Evolutionary conservation across 768 basidiomycete genomes (phyloP).

Genomic region (Xanthoconium stramineum): DNA sequence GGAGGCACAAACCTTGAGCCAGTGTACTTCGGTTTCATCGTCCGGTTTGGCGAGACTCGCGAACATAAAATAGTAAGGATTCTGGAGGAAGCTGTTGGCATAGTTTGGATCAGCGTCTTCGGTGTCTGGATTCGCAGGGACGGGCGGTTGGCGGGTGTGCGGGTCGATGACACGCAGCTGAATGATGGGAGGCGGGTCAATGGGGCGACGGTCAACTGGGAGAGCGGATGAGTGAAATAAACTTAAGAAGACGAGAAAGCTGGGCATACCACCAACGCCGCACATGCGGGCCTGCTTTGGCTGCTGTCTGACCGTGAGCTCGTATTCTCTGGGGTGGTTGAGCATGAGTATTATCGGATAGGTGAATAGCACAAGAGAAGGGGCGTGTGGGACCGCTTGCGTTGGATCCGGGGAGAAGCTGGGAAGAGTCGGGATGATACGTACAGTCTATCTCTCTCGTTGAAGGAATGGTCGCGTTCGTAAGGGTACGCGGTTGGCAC

Average conservation of each 20-base stretch:
- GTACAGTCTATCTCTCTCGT: constrained; percentile 39
- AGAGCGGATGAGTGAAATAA: background rate
- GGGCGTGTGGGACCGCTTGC: constrained; percentile 1
- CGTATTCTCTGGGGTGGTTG: constrained; percentile 65
- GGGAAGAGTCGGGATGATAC: constrained; percentile 8
- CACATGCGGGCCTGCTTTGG: constrained; percentile 92
- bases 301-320: constrained; percentile 83
- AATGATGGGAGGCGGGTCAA: constrained; percentile 97
- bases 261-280: constrained; percentile 76
- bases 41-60: constrained; percentile 87
- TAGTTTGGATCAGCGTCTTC: constrained; percentile 39
- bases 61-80: constrained; percentile 96
- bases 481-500: constrained; percentile 28
- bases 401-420: constrained; percentile 1
- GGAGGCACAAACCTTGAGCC: constrained; percentile 55
- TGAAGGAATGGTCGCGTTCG: constrained; percentile 26
- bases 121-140: constrained; percentile 27
- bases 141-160: constrained; percentile 32
- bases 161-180: constrained; percentile 86
- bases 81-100: constrained; percentile 70
- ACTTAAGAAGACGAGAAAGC: constrained; percentile 20
- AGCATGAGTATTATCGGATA: constrained; percentile 1
- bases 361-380: constrained; percentile 12
- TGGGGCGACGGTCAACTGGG: constrained; percentile 90
- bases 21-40: constrained; percentile 85